A percentile compares a stretch with the other conserved stretches of the same genome.
Evolutionary conservation across 1,284 basidiomycete species (phyloP).

Genomic region (Trichosporon sp.): DNA sequence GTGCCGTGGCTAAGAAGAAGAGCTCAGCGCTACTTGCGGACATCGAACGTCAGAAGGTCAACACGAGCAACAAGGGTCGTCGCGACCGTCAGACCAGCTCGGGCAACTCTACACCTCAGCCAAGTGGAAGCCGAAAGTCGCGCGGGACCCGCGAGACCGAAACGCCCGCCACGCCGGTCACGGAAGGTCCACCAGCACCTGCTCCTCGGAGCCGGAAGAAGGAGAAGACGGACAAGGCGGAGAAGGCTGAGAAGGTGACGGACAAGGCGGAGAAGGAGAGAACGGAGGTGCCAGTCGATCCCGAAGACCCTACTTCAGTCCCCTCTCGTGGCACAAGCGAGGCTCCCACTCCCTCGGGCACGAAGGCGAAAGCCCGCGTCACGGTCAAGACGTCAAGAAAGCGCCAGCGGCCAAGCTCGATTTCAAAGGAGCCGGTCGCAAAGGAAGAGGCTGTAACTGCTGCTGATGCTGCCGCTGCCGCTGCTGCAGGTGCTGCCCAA

Average conservation of each 20-base stretch:
- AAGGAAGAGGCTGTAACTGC: slow-evolving; percentile 22
- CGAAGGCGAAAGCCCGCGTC: slow-evolving; percentile 40
- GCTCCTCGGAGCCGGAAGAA: slow-evolving; percentile 3
- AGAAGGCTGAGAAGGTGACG: slow-evolving; percentile 3
- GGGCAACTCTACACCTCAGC: slow-evolving; percentile 24
- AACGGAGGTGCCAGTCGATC: neutral
- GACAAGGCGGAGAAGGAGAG: slow-evolving; percentile 25
- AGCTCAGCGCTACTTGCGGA: slow-evolving; percentile 48
- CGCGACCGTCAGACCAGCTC: slow-evolving; percentile 25
- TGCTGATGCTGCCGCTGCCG: no score
- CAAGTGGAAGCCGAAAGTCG: slow-evolving; percentile 23
- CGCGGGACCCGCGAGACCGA: slow-evolving; percentile 10
- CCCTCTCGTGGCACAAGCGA: slow-evolving; percentile 44
- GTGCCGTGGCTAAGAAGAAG: slow-evolving; percentile 58
- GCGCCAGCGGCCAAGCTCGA: slow-evolving; percentile 44
- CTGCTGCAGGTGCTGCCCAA: neutral
- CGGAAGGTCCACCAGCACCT: neutral
- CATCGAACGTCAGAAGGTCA: slow-evolving; percentile 46
- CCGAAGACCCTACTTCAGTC: slow-evolving; percentile 24
- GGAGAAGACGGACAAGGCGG: slow-evolving; percentile 15
- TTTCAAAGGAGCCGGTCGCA: slow-evolving; percentile 23
- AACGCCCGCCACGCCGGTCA: slow-evolving; percentile 19
- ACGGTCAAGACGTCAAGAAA: slow-evolving; percentile 40
- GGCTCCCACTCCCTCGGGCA: slow-evolving; percentile 31
- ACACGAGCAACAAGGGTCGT: slow-evolving; percentile 22